Percentiles rank a stretch among this genome's conserved stretches.
These are phyloP conservation scores for Escovopsis sp. DNA, from an alignment of 2,329 filamentous ascomycete species.

Conservation along the genomic window DNA sequence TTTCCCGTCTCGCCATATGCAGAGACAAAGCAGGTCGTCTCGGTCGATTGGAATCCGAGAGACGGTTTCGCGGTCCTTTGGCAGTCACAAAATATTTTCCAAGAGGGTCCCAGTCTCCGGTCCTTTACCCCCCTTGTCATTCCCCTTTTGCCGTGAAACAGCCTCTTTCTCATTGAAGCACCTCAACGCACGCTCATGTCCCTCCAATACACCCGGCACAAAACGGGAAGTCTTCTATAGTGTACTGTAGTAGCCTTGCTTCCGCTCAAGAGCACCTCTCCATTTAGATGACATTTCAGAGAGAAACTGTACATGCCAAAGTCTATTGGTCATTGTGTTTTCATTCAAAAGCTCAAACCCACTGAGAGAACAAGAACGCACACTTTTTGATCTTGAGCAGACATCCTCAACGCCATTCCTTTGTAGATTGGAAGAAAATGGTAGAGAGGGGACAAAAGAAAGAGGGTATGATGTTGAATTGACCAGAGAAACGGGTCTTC, in stretches of 20 bases:
- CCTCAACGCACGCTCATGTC: too few relatives aligned
- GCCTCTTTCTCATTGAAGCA: too few relatives aligned
- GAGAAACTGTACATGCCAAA: slow-evolving; percentile 4
- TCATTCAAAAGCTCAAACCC: background rate
- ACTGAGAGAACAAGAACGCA: background rate
- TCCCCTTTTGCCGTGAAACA: too few relatives aligned
- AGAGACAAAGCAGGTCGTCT: too few relatives aligned
- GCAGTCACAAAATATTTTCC: too few relatives aligned
- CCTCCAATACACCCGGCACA: slow-evolving; percentile 5
- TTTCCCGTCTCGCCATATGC: too few relatives aligned
- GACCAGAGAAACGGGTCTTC: background rate
- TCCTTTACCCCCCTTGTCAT: too few relatives aligned
- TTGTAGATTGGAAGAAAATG: slow-evolving; percentile 1
- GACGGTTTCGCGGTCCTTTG: too few relatives aligned
- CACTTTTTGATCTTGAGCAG: slow-evolving; percentile 1
- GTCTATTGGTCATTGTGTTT: slow-evolving; percentile 6
- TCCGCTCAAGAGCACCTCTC: background rate
- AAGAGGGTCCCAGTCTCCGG: too few relatives aligned
- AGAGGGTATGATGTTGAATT: background rate
- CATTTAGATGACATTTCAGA: slow-evolving; percentile 1
- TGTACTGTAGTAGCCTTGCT: background rate
- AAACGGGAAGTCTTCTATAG: too few relatives aligned
- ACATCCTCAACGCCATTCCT: slow-evolving; percentile 1
- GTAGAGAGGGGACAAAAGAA: too few relatives aligned
- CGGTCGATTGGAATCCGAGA: too few relatives aligned